These are phyloP conservation scores for Suillus decipiens DNA, from an alignment of 768 basidiomycete genomes.

Conservation along the genomic window DNA sequence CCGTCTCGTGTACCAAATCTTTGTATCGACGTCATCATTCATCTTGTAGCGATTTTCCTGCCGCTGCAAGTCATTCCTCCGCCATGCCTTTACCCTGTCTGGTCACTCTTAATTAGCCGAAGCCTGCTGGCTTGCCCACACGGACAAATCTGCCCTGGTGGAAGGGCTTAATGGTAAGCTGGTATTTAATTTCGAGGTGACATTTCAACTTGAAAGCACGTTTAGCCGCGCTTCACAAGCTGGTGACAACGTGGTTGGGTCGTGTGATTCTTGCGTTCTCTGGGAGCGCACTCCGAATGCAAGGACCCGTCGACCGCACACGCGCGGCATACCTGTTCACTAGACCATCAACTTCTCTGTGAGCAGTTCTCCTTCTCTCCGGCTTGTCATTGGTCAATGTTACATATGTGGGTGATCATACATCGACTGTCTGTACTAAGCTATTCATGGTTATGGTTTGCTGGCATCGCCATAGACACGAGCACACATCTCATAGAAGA, in stretches of 20 bases:
- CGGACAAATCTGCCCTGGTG: not conserved
- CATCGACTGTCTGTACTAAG: not conserved
- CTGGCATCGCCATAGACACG: not conserved
- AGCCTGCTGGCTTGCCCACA: not conserved
- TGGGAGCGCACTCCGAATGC: not conserved
- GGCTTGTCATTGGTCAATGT: not conserved
- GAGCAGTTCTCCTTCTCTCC: not conserved
- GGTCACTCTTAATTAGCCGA: not conserved
- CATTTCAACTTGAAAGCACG: not conserved
- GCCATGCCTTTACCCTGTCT: not conserved
- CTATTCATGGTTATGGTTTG: not conserved
- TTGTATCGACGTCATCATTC: not conserved
- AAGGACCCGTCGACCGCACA: not conserved
- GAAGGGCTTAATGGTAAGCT: not conserved
- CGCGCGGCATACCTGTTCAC: not conserved
- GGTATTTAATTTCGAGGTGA: not conserved
- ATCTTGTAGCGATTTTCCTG: not conserved
- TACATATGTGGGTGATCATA: not conserved
- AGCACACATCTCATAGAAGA: not conserved
- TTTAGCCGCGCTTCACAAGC: not conserved
- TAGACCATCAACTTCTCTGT: not conserved
- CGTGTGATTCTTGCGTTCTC: not conserved
- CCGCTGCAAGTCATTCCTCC: not conserved
- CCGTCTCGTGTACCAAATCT: not conserved
- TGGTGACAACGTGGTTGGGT: not conserved